Evolutionary conservation across 1,284 basidiomycete genomes (phyloP), one percentile per base, ranked within the genome.

Genomic region (Ganoderma sinense): DNA sequence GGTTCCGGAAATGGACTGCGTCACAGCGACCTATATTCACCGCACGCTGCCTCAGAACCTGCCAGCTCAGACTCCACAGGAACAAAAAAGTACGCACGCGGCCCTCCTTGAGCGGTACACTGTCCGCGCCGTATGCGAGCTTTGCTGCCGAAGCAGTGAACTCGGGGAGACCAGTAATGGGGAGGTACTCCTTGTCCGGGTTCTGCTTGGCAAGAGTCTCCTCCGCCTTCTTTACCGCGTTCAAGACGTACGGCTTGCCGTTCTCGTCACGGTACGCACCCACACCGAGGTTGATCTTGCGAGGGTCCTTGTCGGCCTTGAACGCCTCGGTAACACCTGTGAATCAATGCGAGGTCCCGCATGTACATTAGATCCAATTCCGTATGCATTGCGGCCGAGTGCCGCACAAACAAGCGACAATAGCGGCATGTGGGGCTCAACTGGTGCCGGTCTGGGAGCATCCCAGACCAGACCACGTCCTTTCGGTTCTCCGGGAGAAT

Each of bases 1-100:
- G 26, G 98, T 99, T 43, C 98, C 98, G 36, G 97, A 99, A 82
- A 99, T 98, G 70, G 97, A 94, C 83, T 99, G 98, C 36, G 97
- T 95, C 74, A 95, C 89, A 55, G 98, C 92, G 77, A 98, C 87
- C 96, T 97, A 75, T 62, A 75, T 62, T 65, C 67, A 56, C 48
- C 64, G 39, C 23, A 53, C 39, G 14, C 51, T 26, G 39, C 51
- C 60, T 73, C 69, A 70, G 67, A 61, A 62, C 66, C 40, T 39
- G 72, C 71, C 62, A 69, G 65, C 61, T 45, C 65, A 43, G 18
- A 53, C 4, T 55, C 16, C 56, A 20, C 33, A 62, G 67, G 67
- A n/a, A 64, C 66, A 68, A 62, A 66, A 33, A 62, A 66, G 33
- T 64, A 87, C 92, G 72, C 77, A 97, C 96, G 70, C 94, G 83